Evolutionary conservation across 73 alveolate genomes (phyloP).

Genomic region (Paramecium sexaurelia): DNA sequence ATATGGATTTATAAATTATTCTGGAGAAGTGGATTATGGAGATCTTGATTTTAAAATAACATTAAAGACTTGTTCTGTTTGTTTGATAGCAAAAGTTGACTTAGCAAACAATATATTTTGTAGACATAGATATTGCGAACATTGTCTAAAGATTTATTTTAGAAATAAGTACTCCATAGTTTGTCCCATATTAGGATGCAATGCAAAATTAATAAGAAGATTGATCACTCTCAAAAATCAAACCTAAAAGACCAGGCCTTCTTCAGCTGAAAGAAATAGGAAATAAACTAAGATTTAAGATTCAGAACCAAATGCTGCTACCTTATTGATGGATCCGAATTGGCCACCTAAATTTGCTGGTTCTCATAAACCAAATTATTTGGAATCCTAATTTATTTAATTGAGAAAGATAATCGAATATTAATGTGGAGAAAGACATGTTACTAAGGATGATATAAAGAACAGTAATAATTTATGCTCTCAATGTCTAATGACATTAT

Average conservation of each 20-base stretch:
- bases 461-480: not conserved
- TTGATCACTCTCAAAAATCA: not conserved
- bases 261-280: not conserved
- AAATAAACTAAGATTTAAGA: not conserved
- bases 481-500: not conserved
- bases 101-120: slow-evolving; percentile 29
- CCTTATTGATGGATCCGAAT: not conserved
- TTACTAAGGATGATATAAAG: not conserved
- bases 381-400: not conserved
- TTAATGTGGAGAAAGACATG: not conserved
- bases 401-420: not conserved
- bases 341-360: slow-evolving; percentile 43
- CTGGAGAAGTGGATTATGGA: not conserved
- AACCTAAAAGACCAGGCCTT: not conserved
- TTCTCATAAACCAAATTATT: not conserved
- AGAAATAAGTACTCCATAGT: not conserved
- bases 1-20: not conserved
- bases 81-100: not conserved
- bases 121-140: slow-evolving; percentile 41
- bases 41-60: not conserved
- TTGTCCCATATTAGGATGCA: not conserved
- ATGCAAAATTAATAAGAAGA: slow-evolving; percentile 17
- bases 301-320: not conserved
- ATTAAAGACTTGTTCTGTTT: not conserved
- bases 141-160: not conserved